phyloP scores from a whole-genome alignment of 2,329 filamentous ascomycete species.

The Xylariaceae sp. region DNA sequence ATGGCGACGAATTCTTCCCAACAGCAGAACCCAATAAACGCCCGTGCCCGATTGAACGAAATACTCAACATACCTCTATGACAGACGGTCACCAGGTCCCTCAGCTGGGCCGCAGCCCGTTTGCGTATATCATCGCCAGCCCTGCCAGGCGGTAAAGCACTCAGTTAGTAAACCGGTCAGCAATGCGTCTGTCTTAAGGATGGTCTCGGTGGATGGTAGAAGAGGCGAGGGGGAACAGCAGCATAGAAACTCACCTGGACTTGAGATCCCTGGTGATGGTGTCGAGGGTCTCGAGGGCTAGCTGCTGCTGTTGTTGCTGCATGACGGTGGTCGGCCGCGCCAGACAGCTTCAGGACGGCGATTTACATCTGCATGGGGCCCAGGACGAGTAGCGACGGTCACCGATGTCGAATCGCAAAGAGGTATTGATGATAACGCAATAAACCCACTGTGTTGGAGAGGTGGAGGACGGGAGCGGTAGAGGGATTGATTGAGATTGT shows the following conservation, averaged over 20 bases:
- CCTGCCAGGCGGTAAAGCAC: slow-evolving; percentile 22
- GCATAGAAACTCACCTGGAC: slow-evolving; percentile 41
- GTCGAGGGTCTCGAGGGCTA: slow-evolving; percentile 53
- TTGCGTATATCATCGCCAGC: slow-evolving; percentile 48
- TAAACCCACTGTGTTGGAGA: background rate
- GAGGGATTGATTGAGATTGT: background rate
- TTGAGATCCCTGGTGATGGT: slow-evolving; percentile 50
- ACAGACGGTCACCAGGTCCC: slow-evolving; percentile 50
- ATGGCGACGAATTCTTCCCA: background rate
- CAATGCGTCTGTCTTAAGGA: background rate
- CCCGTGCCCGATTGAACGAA: background rate
- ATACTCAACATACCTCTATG: slow-evolving; percentile 45
- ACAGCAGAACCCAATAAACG: background rate
- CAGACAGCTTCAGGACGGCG: slow-evolving; percentile 30
- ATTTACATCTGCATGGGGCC: slow-evolving; percentile 25
- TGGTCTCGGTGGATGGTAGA: background rate
- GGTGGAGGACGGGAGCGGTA: background rate
- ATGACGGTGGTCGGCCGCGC: slow-evolving; percentile 33
- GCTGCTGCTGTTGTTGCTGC: slow-evolving; percentile 42
- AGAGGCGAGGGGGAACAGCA: background rate
- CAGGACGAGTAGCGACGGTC: slow-evolving; percentile 12
- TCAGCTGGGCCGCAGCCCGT: slow-evolving; percentile 49
- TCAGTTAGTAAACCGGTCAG: background rate
- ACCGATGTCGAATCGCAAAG: slow-evolving; percentile 24
- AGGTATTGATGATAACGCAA: background rate